Conservation (phyloP, 306 rosid genomes). For the Vigna nakashimae region DNA sequence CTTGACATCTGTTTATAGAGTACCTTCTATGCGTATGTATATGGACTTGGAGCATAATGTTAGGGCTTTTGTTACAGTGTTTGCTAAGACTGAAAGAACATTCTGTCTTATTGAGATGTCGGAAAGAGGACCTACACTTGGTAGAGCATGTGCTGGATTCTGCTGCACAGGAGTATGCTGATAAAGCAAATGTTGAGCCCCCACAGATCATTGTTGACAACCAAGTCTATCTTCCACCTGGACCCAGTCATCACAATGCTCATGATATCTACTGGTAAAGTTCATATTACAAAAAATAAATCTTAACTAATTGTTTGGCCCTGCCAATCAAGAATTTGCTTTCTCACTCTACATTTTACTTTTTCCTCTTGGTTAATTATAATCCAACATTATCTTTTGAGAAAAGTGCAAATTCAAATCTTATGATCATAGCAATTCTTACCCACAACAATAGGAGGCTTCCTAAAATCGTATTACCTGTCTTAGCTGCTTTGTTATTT, state of each 20-base stretch:
- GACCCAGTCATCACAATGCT: constrained; percentile 72
- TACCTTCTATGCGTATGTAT: background rate
- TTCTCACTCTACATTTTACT: constrained; percentile 1
- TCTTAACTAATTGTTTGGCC: constrained; percentile 8
- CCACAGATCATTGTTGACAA: constrained; percentile 85
- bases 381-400: background rate
- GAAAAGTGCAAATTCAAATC: constrained; percentile 28
- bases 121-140: constrained; percentile 70
- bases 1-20: no score
- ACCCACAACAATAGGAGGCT: background rate
- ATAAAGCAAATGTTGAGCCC: constrained; percentile 67
- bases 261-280: constrained; percentile 83
- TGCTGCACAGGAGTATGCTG: constrained; percentile 86
- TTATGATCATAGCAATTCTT: background rate
- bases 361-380: constrained; percentile 19
- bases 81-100: constrained; percentile 95
- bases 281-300: constrained; percentile 27
- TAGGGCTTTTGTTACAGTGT: constrained; percentile 60
- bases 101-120: constrained; percentile 90
- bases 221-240: constrained; percentile 86
- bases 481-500: constrained; percentile 36
- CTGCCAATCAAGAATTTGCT: constrained; percentile 27
- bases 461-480: constrained; percentile 32
- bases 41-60: constrained; percentile 9
- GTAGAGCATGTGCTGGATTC: constrained; percentile 76